These are phyloP conservation scores for Rehmannia glutinosa DNA, from an alignment of 257 asterid genomes.

Conservation along the genomic window DNA sequence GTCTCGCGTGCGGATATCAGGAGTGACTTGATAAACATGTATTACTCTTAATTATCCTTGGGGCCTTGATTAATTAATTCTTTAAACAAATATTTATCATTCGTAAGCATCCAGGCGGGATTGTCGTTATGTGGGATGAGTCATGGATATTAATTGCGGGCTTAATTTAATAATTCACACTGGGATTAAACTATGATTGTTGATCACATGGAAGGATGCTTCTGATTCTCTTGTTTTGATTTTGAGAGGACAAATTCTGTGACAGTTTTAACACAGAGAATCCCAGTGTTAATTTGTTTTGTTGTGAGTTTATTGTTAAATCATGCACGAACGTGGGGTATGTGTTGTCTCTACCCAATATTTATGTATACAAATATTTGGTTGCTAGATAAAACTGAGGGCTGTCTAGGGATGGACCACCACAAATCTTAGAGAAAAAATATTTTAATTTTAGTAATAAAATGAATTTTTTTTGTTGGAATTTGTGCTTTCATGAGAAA, in stretches of 20 bases:
- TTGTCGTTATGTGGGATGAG: neutral
- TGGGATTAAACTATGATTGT: conserved; percentile 7
- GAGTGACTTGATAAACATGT: conserved; percentile 8
- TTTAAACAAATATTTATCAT: neutral
- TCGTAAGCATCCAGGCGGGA: conserved; percentile 8
- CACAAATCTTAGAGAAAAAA: neutral
- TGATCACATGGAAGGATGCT: conserved; percentile 33
- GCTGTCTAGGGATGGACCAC: conserved; percentile 5
- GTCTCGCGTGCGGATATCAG: conserved; percentile 16
- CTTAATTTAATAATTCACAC: neutral
- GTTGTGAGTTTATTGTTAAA: neutral
- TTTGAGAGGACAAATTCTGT: conserved; percentile 8
- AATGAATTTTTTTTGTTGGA: neutral
- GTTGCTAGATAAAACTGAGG: neutral
- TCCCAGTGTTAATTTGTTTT: conserved; percentile 29
- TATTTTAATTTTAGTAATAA: neutral
- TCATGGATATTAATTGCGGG: neutral
- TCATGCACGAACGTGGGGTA: conserved; percentile 5
- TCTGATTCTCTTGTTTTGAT: conserved; percentile 1
- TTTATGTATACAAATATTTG: neutral
- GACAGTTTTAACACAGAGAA: conserved; percentile 16
- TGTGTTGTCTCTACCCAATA: neutral
- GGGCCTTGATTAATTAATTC: neutral
- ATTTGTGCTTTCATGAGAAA: neutral
- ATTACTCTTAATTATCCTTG: neutral